Evolutionary conservation across 73 alveolate species (phyloP).

Genomic region (Breviolum minutum): DNA sequence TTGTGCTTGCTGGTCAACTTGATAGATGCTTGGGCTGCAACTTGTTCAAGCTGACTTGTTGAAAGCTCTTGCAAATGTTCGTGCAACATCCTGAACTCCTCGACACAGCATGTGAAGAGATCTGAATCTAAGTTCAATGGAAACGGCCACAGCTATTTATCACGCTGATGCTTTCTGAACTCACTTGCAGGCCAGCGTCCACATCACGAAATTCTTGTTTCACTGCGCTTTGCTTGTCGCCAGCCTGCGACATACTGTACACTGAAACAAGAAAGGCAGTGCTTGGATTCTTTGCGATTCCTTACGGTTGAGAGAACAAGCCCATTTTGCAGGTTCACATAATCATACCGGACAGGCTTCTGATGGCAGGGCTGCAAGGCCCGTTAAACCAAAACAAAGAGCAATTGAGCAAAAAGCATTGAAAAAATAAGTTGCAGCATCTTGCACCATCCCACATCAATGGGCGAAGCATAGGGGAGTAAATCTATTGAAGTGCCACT

Average conservation of each 20-base stretch:
- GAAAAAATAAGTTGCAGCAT: too few species aligned
- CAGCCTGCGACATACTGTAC: background rate
- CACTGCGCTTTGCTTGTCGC: background rate
- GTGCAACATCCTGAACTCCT: constrained; percentile 48
- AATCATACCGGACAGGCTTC: too few species aligned
- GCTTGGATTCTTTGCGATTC: background rate
- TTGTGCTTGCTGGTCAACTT: background rate
- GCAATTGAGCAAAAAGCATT: too few species aligned
- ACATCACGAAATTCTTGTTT: constrained; percentile 20
- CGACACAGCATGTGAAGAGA: background rate
- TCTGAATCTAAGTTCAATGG: background rate
- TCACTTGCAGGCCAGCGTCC: background rate
- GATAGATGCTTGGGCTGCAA: constrained; percentile 1
- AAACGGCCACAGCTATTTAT: background rate
- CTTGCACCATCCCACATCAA: too few species aligned
- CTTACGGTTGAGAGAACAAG: too few species aligned
- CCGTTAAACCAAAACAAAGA: too few species aligned
- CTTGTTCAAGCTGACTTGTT: background rate
- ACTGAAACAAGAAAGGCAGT: background rate
- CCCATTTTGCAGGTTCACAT: too few species aligned
- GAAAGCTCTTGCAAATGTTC: constrained; percentile 4
- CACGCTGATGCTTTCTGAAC: background rate
- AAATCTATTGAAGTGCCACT: too few species aligned
- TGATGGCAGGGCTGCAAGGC: too few species aligned
- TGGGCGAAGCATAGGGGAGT: too few species aligned